Evolutionary conservation across 306 rosid genomes (phyloP).

Genomic region (Corylus heterophylla): DNA sequence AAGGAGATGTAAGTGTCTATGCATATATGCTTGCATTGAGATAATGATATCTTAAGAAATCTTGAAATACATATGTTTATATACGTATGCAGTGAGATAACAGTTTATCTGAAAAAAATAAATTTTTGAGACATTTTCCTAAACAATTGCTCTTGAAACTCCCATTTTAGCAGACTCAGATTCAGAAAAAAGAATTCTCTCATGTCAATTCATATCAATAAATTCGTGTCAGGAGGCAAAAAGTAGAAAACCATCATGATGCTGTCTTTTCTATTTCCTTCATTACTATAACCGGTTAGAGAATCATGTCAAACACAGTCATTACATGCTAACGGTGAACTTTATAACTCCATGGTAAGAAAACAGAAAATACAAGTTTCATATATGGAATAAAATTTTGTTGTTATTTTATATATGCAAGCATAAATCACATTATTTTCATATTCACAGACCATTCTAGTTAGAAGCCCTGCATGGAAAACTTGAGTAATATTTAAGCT

Average conservation of each 20-base stretch:
- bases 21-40: background rate
- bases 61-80: background rate
- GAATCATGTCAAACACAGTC: no score
- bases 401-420: no score
- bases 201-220: background rate
- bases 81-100: background rate
- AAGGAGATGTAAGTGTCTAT: conserved; percentile 53
- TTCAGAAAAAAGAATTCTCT: background rate
- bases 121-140: background rate
- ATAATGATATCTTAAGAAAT: background rate
- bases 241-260: background rate
- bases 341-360: no score
- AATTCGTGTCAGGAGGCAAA: background rate
- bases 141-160: background rate
- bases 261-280: background rate
- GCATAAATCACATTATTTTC: no score
- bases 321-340: no score
- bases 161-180: background rate
- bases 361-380: no score
- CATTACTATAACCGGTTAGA: no score
- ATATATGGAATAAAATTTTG: no score
- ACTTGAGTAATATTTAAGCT: background rate
- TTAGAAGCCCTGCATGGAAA: background rate
- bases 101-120: background rate
- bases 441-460: background rate